A percentile compares a stretch with the other conserved stretches of the same genome.
Conservation (phyloP, 2,329 filamentous ascomycete species). For the Hypoxylon sp. region DNA sequence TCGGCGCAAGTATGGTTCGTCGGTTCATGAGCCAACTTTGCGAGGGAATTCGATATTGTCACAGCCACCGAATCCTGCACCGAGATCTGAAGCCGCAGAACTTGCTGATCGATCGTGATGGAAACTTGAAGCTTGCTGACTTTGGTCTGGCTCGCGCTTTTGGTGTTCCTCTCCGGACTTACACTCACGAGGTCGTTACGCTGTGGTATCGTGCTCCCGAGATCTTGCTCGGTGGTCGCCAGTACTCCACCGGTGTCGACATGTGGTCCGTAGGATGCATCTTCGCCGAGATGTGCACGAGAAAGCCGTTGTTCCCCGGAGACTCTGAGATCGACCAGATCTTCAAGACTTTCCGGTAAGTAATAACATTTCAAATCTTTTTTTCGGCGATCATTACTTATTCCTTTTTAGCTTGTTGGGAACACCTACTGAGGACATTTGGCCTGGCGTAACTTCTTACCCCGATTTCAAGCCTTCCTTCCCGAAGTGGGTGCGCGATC, state of each 20-base stretch:
- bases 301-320: slow-evolving; percentile 91
- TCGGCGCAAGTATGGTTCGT: slow-evolving; percentile 87
- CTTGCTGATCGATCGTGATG: slow-evolving; percentile 86
- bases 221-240: slow-evolving; percentile 89
- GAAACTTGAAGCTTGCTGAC: slow-evolving; percentile 91
- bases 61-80: slow-evolving; percentile 88
- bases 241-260: slow-evolving; percentile 94
- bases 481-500: slow-evolving; percentile 88
- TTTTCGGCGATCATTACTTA: slow-evolving; percentile 1
- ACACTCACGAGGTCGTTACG: slow-evolving; percentile 95
- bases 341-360: slow-evolving; percentile 92
- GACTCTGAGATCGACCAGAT: slow-evolving; percentile 96
- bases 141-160: slow-evolving; percentile 92
- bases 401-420: slow-evolving; percentile 74
- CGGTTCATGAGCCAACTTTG: slow-evolving; percentile 94
- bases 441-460: slow-evolving; percentile 95
- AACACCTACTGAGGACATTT: slow-evolving; percentile 84
- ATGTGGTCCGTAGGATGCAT: slow-evolving; percentile 98
- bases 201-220: slow-evolving; percentile 94
- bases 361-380: slow-evolving; percentile 13
- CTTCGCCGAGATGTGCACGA: slow-evolving; percentile 96
- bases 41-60: slow-evolving; percentile 88
- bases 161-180: slow-evolving; percentile 90
- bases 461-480: slow-evolving; percentile 94
- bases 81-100: slow-evolving; percentile 94